Evolutionary conservation across 192 early-diverging fungal species (phyloP), one percentile per base, ranked within the genome.

Genomic region (Coemansia sp.): DNA sequence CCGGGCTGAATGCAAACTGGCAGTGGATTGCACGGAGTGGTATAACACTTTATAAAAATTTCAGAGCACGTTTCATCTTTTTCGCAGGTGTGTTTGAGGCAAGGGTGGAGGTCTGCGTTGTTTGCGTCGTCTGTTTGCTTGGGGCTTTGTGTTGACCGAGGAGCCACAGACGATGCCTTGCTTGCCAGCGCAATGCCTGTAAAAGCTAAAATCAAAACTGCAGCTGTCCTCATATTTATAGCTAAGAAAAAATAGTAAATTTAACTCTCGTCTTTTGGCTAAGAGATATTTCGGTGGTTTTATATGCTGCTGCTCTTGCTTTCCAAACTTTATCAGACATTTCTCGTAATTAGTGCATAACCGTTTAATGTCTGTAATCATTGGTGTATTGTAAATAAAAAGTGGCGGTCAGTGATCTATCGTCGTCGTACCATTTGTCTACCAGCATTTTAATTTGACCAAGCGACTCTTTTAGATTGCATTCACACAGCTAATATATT

Each of bases 1-100:
- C 29, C 29, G 58, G 51, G 9, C 18, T 58, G 57, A 9, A 58
- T 24, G 32, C 73, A 76, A 6, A 19, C 60, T 4, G 69, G 69
- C 18, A 78, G 49, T 22, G 59, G 75, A 18, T 71, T 55, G 63
- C 75, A 78, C 0, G 75, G 75, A 0, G 61, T 43, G 11, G n/a
- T 18, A 39, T 68, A 59, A 54, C 75, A 78, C 37, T 62, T 62
- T 0, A 78, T 69, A 5, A 27, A 51, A 20, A 54, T 18, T 41
- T 78, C 75, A 20, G 70, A 57, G 22, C 75, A 78, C 0, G 37
- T 47, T 26, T 68, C 58, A 29, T 24, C 63, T 16, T 49, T 5
- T 10, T 39, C 41, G 45, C 75, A 78, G 11, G 47, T 7, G 18
- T 48, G 19, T 0, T 26, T 56, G 13, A 22, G 26, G 52, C 75